Conservation (phyloP, 371 early-diverging fungal species). For the Circinella umbellata region DNA sequence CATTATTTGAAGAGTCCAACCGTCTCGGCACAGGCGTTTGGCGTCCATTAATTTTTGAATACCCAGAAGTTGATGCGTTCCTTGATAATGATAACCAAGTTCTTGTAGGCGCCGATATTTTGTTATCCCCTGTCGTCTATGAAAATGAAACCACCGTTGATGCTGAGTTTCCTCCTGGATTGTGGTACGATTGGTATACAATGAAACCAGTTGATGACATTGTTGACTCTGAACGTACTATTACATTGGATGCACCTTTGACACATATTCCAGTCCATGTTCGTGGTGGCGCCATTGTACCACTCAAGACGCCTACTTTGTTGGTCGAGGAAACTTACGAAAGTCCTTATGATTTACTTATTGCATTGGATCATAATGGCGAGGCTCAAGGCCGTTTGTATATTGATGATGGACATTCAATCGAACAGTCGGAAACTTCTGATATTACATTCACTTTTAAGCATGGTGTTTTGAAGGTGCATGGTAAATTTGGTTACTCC, state of each 20-base stretch:
- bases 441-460: conserved; percentile 32
- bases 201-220: conserved; percentile 16
- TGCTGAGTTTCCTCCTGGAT: conserved; percentile 59
- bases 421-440: conserved; percentile 33
- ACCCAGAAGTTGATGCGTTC: conserved; percentile 27
- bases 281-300: conserved; percentile 52
- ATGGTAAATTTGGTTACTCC: conserved; percentile 35
- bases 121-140: conserved; percentile 63
- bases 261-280: conserved; percentile 55
- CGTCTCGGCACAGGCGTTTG: conserved; percentile 49
- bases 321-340: conserved; percentile 51
- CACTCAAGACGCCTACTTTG: conserved; percentile 50
- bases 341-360: conserved; percentile 46
- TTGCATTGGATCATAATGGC: conserved; percentile 52
- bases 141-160: conserved; percentile 44
- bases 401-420: conserved; percentile 66
- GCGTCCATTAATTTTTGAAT: conserved; percentile 47
- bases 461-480: conserved; percentile 30
- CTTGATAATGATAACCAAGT: conserved; percentile 38
- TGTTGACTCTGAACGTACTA: neutral
- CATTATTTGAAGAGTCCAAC: conserved; percentile 63
- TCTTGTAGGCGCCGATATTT: conserved; percentile 47
- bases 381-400: conserved; percentile 58
- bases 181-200: conserved; percentile 61
- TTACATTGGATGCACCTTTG: conserved; percentile 48